Conservation (phyloP, 2,329 filamentous ascomycete species). For the Fusarium oligoseptatum region DNA sequence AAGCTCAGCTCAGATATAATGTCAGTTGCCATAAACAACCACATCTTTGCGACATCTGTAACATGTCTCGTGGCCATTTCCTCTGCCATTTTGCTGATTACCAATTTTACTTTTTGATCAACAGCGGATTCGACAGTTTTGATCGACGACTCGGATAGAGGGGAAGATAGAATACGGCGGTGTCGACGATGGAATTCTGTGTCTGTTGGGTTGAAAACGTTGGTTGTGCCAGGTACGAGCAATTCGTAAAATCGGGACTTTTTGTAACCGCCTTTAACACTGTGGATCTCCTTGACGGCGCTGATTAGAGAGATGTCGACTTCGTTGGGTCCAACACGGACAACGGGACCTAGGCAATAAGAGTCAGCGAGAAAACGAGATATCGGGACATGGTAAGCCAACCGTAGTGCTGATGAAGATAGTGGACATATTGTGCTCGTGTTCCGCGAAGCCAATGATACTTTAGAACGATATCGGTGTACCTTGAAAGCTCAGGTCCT, state of each 20-base stretch:
- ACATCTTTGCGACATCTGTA: neutral
- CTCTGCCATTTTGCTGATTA: neutral
- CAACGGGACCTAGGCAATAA: neutral
- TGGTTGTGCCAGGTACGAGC: neutral
- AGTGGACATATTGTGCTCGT: neutral
- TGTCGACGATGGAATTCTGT: constrained; percentile 5
- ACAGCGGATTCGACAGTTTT: constrained; percentile 1
- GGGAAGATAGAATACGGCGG: neutral
- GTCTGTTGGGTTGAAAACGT: constrained; percentile 7
- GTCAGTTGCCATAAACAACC: neutral
- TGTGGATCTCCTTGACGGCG: constrained; percentile 16
- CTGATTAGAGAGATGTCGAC: constrained; percentile 2
- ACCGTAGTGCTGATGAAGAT: neutral
- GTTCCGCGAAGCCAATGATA: neutral
- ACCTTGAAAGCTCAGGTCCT: neutral
- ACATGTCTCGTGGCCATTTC: neutral
- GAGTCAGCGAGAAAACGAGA: neutral
- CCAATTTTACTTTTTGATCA: neutral
- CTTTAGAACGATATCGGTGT: neutral
- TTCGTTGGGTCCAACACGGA: constrained; percentile 5
- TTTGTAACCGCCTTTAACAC: constrained; percentile 1
- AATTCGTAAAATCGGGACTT: constrained; percentile 6
- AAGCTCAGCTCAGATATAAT: neutral
- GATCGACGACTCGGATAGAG: constrained; percentile 3
- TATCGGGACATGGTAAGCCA: neutral